Evolutionary conservation across 257 asterid species (phyloP), one percentile per base, ranked within the genome.

Genomic region (Rauvolfia tetraphylla): DNA sequence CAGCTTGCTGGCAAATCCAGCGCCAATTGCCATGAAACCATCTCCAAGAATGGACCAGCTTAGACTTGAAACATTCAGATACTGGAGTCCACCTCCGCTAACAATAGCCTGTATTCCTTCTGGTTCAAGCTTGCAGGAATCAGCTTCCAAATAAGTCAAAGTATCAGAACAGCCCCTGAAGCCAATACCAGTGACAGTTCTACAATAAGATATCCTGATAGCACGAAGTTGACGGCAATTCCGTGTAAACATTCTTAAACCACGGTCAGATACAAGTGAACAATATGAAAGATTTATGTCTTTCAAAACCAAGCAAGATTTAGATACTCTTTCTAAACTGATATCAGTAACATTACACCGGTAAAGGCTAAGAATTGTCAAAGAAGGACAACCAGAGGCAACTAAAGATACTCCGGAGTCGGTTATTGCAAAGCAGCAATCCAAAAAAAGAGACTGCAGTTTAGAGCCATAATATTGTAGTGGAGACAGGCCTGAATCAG

Each of bases 11-110:
- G 87, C 81, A 57, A 68, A 81, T 74, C 82, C 73, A 1, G 81
- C 44, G 31, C 89, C 87, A 59, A 88, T 77, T 14, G 79, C 56
- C 18, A 72, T 65, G 53, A 87, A 73, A 48, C 89, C 90, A 71
- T 85, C 84, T 42, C 93, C 93, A 12, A 4, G 80, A 48, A 79
- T 80, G 76, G 85, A 85, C 90, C 90, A 92, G 72, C 76, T 75
- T 49, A 86, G 75, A 80, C 87, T 75, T 51, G 92, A 85, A 61
- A 90, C 75, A 67, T 88, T 86, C 70, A 92, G 75, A 81, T 88
- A 88, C 76, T 93, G 84, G 23, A 89, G 85, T 36, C 97, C 96
- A 22, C 95, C 92, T 44, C 96, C 95, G 22, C 96, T 90, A 13
- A 88, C 79, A 74, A 88, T 83, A 23, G 87, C 85, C 49, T 36